These are phyloP conservation scores for Solanum lycopersicoides DNA, from an alignment of 257 asterid genomes.

Conservation along the genomic window DNA sequence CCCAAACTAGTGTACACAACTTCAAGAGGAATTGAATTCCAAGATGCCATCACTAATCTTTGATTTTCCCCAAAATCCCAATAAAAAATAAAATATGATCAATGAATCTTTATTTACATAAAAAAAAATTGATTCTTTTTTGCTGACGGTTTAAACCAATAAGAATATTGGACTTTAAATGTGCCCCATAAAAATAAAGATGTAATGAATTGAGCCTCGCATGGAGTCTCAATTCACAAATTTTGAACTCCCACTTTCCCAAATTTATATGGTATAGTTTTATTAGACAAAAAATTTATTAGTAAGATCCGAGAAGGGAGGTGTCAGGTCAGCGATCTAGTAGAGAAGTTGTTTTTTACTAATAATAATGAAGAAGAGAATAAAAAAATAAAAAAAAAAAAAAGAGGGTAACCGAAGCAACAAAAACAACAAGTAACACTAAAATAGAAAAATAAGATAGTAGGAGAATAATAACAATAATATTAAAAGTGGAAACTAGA, in stretches of 20 bases:
- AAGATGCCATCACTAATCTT: slow-evolving; percentile 44
- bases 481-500: not conserved
- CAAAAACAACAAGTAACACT: not conserved
- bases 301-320: not conserved
- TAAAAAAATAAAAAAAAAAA: too few species aligned
- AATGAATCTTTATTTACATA: not conserved
- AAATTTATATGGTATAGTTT: too few species aligned
- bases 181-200: not conserved
- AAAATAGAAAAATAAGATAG: too few species aligned
- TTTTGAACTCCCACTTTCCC: not conserved
- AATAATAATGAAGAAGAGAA: too few species aligned
- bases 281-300: not conserved
- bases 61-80: not conserved
- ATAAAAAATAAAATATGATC: not conserved
- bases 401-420: too few species aligned
- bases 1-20: slow-evolving; percentile 61
- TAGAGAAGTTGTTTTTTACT: not conserved
- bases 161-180: not conserved
- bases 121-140: not conserved
- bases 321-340: too few species aligned
- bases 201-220: not conserved
- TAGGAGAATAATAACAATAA: not conserved
- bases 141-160: not conserved
- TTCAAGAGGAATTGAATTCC: slow-evolving; percentile 62
- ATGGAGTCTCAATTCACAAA: not conserved